Conservation (phyloP, 768 basidiomycete species). For the Tubosaeta sp. region DNA sequence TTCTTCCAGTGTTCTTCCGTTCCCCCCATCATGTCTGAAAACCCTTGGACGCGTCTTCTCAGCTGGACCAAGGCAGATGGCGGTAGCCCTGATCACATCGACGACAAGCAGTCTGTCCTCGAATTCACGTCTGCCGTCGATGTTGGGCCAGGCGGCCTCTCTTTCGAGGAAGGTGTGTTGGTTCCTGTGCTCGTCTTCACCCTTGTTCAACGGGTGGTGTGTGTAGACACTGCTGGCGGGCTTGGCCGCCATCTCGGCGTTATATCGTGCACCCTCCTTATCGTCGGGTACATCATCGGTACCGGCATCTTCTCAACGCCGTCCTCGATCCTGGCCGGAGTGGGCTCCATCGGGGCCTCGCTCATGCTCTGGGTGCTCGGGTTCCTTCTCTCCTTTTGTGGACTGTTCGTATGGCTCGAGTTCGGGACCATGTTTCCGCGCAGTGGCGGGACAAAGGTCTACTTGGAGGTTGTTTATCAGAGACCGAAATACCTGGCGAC, state of each 20-base stretch:
- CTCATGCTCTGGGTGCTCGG: constrained; percentile 63
- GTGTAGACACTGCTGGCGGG: constrained; percentile 45
- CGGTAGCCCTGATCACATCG: neutral
- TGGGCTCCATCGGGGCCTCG: constrained; percentile 56
- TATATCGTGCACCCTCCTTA: constrained; percentile 50
- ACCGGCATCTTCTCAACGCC: constrained; percentile 62
- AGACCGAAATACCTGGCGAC: constrained; percentile 46
- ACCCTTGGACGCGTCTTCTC: neutral
- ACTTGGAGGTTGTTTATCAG: constrained; percentile 52
- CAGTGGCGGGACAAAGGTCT: constrained; percentile 61
- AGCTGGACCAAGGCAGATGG: neutral
- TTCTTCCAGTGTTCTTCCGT: neutral
- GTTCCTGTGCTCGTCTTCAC: neutral
- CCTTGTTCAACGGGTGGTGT: neutral
- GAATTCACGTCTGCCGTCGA: constrained; percentile 8
- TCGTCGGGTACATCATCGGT: constrained; percentile 54
- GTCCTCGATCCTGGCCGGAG: constrained; percentile 50
- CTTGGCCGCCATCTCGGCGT: constrained; percentile 55
- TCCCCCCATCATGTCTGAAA: constrained; percentile 3
- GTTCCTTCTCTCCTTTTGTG: constrained; percentile 53
- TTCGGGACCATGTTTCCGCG: constrained; percentile 61
- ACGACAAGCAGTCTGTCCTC: neutral
- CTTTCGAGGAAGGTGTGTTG: constrained; percentile 44
- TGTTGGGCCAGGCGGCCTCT: constrained; percentile 40
- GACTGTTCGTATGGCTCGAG: constrained; percentile 60